Percentiles rank a stretch among this genome's conserved stretches.
Evolutionary conservation across 768 basidiomycete species (phyloP).

Genomic region (Collybiopsis confluens): DNA sequence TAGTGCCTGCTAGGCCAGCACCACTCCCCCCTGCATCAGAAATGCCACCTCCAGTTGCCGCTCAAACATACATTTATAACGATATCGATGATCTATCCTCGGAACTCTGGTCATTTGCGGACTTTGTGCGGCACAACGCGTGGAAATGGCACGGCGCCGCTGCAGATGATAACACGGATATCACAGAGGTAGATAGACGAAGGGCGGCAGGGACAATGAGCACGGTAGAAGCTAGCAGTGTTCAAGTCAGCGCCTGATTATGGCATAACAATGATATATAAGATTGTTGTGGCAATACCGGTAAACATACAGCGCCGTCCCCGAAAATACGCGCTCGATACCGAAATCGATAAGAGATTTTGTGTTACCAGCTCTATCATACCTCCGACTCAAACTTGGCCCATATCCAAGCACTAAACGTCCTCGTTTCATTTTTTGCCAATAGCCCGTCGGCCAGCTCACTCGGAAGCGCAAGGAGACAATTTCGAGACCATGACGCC

Average conservation of each 20-base stretch:
- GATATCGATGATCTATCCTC: slow-evolving; percentile 43
- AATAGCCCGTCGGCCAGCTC: slow-evolving; percentile 67
- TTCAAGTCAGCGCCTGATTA: background rate
- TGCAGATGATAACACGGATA: slow-evolving; percentile 32
- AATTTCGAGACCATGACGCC: slow-evolving; percentile 70
- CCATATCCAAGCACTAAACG: slow-evolving; percentile 4
- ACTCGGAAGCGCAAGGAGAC: slow-evolving; percentile 67
- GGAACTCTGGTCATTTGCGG: slow-evolving; percentile 76
- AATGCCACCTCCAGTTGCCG: slow-evolving; percentile 34
- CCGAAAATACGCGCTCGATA: background rate
- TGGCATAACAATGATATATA: background rate
- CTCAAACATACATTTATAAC: slow-evolving; percentile 73
- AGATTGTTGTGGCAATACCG: background rate
- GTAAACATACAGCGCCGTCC: no score
- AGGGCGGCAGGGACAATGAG: slow-evolving; percentile 19
- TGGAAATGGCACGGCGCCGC: slow-evolving; percentile 68
- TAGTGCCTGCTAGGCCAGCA: slow-evolving; percentile 40
- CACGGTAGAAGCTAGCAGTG: background rate
- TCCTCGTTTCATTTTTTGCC: slow-evolving; percentile 1
- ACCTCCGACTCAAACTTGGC: slow-evolving; percentile 1
- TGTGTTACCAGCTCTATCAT: background rate
- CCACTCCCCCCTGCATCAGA: slow-evolving; percentile 33
- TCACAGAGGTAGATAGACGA: slow-evolving; percentile 50
- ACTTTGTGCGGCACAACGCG: slow-evolving; percentile 72
- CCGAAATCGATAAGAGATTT: no score